A percentile compares a stretch with the other conserved stretches of the same genome.
Conservation (phyloP, 257 asterid species). For the Avicennia marina region DNA sequence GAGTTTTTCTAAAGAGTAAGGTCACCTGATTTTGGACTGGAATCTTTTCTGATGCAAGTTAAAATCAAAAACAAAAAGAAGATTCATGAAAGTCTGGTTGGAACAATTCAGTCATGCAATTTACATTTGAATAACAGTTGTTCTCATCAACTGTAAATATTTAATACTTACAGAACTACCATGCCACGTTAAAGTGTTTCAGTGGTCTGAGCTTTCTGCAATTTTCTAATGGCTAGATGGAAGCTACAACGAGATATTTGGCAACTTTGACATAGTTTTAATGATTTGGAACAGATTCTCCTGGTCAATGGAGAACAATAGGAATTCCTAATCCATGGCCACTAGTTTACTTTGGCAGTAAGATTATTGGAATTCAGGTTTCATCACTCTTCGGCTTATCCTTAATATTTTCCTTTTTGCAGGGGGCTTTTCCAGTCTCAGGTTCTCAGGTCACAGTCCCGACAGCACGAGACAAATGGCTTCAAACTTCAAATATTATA, state of each 20-base stretch:
- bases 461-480: too few relatives aligned
- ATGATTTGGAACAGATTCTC: neutral
- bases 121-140: too few relatives aligned
- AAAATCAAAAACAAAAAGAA: neutral
- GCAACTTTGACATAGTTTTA: neutral
- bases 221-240: neutral
- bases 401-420: too few relatives aligned
- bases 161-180: neutral
- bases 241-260: neutral
- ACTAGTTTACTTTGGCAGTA: neutral
- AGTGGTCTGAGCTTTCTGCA: neutral
- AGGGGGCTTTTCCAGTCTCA: too few relatives aligned
- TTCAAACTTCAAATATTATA: too few relatives aligned
- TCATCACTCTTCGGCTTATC: too few relatives aligned
- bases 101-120: too few relatives aligned
- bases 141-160: too few relatives aligned
- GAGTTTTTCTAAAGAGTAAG: neutral
- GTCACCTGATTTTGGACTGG: neutral
- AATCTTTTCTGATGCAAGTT: neutral
- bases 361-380: neutral
- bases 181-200: neutral
- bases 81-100: too few relatives aligned
- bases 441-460: too few relatives aligned
- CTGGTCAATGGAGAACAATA: neutral
- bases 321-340: neutral